Evolutionary conservation across 2,329 filamentous ascomycete genomes (phyloP).

Genomic region (Mollisiaceae sp.): DNA sequence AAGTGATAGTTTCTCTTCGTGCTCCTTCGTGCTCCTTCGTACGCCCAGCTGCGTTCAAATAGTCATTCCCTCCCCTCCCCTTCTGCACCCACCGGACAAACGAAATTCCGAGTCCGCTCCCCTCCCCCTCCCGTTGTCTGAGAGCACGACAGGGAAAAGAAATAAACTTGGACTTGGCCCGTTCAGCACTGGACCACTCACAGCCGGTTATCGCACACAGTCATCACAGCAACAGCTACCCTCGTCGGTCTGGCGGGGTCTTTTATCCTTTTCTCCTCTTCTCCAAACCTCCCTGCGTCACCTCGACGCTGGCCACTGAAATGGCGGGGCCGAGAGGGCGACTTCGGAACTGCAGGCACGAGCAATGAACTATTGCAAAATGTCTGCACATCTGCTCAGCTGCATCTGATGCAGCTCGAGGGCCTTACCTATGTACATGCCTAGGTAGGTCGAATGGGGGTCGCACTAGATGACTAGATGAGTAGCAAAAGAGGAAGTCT

Average conservation of each 20-base stretch:
- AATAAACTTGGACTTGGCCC: neutral
- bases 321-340: neutral
- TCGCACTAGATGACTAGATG: neutral
- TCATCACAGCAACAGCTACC: neutral
- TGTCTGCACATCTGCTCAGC: neutral
- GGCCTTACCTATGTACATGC: too few relatives aligned
- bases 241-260: neutral
- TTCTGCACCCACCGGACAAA: too few relatives aligned
- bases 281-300: neutral
- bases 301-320: neutral
- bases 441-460: neutral
- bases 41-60: neutral
- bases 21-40: too few relatives aligned
- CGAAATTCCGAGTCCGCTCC: neutral
- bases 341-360: constrained; percentile 9
- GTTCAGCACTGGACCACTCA: neutral
- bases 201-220: neutral
- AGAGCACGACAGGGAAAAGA: neutral
- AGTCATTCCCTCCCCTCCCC: neutral
- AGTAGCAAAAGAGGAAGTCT: neutral
- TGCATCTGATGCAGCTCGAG: neutral
- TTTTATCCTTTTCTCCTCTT: neutral
- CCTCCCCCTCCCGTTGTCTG: neutral
- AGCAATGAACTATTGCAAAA: constrained; percentile 4
- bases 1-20: too few relatives aligned